A percentile compares a stretch with the other conserved stretches of the same genome.
phyloP scores from a whole-genome alignment of 805 yeast genomes.

The Starmerella apicola region DNA sequence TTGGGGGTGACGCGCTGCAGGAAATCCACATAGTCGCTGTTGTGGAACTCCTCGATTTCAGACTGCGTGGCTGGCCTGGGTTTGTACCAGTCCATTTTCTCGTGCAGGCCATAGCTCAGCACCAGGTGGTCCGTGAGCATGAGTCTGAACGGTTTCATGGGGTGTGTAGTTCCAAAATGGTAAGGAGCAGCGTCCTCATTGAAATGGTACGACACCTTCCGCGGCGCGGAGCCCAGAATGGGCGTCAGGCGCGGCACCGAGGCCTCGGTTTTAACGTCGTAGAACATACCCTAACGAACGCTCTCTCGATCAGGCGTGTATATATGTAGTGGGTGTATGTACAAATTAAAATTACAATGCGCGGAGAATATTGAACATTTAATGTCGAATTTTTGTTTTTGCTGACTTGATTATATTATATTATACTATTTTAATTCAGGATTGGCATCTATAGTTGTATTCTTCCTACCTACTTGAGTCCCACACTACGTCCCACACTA shows the following conservation, averaged over 20 bases:
- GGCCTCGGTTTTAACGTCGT: slow-evolving; percentile 33
- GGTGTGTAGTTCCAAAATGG: slow-evolving; percentile 88
- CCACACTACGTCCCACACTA: no score
- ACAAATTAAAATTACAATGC: no score
- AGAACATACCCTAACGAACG: no score
- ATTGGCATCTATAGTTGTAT: no score
- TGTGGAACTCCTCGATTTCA: slow-evolving; percentile 71
- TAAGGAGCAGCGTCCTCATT: slow-evolving; percentile 68
- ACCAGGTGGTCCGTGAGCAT: slow-evolving; percentile 90
- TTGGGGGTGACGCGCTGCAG: slow-evolving; percentile 68
- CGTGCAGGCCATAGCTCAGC: slow-evolving; percentile 70
- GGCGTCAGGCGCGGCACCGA: slow-evolving; percentile 35
- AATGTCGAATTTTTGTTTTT: no score
- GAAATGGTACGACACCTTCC: slow-evolving; percentile 67
- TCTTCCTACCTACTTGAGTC: no score
- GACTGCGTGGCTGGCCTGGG: slow-evolving; percentile 74
- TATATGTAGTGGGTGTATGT: no score
- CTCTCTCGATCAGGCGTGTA: no score
- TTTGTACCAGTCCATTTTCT: slow-evolving; percentile 77
- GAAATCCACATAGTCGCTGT: slow-evolving; percentile 75
- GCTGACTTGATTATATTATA: no score
- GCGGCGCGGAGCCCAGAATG: slow-evolving; percentile 10
- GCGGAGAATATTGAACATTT: no score
- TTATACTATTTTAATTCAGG: no score
- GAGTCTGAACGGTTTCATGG: slow-evolving; percentile 95